Evolutionary conservation across 1,284 basidiomycete species (phyloP).

Genomic region (Gomphus bonarii): DNA sequence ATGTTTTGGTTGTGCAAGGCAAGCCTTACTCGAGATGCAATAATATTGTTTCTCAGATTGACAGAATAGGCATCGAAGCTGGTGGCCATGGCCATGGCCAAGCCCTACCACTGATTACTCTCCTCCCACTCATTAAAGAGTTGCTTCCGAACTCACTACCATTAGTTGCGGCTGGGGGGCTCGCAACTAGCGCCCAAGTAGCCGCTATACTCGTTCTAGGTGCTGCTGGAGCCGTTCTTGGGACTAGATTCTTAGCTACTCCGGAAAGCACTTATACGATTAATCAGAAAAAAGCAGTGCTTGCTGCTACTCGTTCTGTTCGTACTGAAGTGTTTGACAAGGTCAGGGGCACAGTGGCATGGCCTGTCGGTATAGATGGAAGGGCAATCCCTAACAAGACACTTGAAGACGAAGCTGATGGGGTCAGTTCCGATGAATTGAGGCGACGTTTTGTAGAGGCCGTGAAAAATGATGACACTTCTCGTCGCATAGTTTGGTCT

Average conservation of each 20-base stretch:
- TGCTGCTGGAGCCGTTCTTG: constrained; percentile 53
- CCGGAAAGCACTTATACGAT: constrained; percentile 53
- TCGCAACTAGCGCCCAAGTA: constrained; percentile 45
- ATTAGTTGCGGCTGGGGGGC: constrained; percentile 50
- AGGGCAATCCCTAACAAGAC: constrained; percentile 47
- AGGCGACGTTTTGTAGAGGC: constrained; percentile 36
- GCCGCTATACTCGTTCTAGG: constrained; percentile 60
- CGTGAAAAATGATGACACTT: constrained; percentile 31
- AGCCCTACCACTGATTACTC: constrained; percentile 46
- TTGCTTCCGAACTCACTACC: constrained; percentile 32
- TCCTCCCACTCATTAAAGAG: constrained; percentile 48
- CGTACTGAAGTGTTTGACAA: not conserved
- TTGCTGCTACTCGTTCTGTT: not conserved
- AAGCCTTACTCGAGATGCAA: constrained; percentile 1
- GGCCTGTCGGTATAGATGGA: constrained; percentile 24
- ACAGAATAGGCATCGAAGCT: constrained; percentile 50
- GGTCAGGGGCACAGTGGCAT: not conserved
- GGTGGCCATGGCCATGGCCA: constrained; percentile 58
- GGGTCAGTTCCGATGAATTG: constrained; percentile 34
- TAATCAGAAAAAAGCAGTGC: constrained; percentile 39
- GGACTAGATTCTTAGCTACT: constrained; percentile 63
- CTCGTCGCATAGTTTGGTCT: constrained; percentile 56
- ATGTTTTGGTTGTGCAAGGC: constrained; percentile 74
- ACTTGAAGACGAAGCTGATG: constrained; percentile 46
- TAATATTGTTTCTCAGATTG: not conserved